These are phyloP conservation scores for Cyclotella kingstonii DNA, from an alignment of 108 stramenopile genomes.

Conservation along the genomic window DNA sequence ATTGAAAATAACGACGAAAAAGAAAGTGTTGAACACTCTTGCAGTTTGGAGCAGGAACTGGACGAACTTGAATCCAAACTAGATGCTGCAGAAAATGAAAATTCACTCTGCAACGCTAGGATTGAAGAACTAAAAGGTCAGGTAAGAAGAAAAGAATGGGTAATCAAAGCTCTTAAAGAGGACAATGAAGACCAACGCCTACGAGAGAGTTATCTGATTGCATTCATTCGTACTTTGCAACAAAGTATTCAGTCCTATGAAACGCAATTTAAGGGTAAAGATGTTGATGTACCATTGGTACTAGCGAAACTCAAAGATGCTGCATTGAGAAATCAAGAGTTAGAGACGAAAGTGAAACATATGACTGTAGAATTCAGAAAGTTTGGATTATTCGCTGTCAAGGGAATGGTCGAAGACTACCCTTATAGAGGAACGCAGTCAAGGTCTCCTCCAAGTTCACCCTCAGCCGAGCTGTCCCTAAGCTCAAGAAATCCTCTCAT, in stretches of 20 bases:
- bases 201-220: conserved; percentile 19
- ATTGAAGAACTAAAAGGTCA: conserved; percentile 20
- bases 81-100: neutral
- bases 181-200: conserved; percentile 27
- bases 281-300: conserved; percentile 40
- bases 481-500: too few relatives aligned
- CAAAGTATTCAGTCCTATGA: conserved; percentile 28
- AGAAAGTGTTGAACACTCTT: neutral
- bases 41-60: neutral
- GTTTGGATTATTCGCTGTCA: conserved; percentile 8
- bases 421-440: too few relatives aligned
- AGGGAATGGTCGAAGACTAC: too few relatives aligned
- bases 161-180: conserved; percentile 25
- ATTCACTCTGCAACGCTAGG: neutral
- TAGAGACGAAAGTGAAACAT: conserved; percentile 11
- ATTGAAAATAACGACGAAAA: neutral
- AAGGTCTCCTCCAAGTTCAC: too few relatives aligned
- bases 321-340: conserved; percentile 4
- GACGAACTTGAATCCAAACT: conserved; percentile 7
- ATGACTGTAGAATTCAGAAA: conserved; percentile 20
- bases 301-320: conserved; percentile 30
- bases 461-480: too few relatives aligned
- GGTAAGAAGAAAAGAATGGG: conserved; percentile 38
- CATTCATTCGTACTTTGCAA: conserved; percentile 12
- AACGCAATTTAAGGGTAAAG: conserved; percentile 16